Base-by-base conservation (phyloP, 2,329 filamentous ascomycete genomes). In the Chrysosporium keratinophilum region DNA sequence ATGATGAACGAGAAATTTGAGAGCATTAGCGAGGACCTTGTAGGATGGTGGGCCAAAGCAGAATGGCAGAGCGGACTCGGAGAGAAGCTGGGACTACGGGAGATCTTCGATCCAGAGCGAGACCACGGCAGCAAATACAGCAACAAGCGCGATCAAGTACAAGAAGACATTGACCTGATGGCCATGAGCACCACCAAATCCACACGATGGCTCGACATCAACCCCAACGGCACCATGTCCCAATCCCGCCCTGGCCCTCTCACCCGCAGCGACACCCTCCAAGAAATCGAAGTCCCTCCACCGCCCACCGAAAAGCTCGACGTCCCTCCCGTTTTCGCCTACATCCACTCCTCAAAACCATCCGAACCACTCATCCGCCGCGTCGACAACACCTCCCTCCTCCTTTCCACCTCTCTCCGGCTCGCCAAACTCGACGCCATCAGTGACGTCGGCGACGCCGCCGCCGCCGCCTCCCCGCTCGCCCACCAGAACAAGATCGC, bases 41-140 rank as follows among this genome's bases (percentile, higher is more conserved):
- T 97, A 14, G 89, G 90, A 5, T 95, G 88, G 86, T 95, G 90
- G 89, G 88, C 90, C 34, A 97, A 97, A 68, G 83, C 91, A 0
- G 83, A 83, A 52, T 98, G 93, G 93, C 90, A 97, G 68, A 76
- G 79, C 2, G 87, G 88, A 0, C 74, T 96, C 2, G 81, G 80
- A 0, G 81, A 85, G 50, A 96, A 95, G 69, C 76, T 97, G 6
- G 80, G 83, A 1, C 72, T 95, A 50, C 74, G 79, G 48, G 76
- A 84, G 43, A 78, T 91, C 3, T 75, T 93, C 48, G 75, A 78
- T 12, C 74, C 65, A 55, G 66, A 67, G 50, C 60, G 67, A 7
- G 64, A 70, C 0, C 68, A 70, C 12, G 71, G 70, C 9, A 67
- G 72, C n/a, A 71, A 71, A 39, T 69, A 70, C 20, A 67, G 54